Evolutionary conservation across 257 asterid species (phyloP).

Genomic region (Jacaranda mimosifolia): DNA sequence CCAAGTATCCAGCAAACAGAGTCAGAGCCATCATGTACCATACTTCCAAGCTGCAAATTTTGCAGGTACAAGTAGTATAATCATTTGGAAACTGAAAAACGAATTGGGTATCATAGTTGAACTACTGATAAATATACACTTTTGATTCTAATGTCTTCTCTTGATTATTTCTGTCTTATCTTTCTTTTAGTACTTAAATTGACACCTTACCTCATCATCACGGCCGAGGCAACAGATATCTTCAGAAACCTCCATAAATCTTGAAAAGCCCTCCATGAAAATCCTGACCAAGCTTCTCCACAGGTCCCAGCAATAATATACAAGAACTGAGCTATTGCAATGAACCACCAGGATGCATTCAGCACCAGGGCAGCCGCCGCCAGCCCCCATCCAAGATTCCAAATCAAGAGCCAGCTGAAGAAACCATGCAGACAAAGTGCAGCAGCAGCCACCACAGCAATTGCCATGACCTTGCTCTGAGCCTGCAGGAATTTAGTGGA

Average conservation of each 20-base stretch:
- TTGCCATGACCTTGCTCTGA: constrained; percentile 56
- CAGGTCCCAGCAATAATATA: constrained; percentile 48
- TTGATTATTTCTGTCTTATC: not conserved
- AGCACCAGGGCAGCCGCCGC: constrained; percentile 53
- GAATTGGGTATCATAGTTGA: too few species aligned
- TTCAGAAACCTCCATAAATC: constrained; percentile 50
- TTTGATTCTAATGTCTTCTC: not conserved
- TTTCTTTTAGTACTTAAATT: too few species aligned
- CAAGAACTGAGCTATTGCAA: constrained; percentile 51
- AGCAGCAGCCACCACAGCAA: constrained; percentile 50
- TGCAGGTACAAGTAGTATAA: not conserved
- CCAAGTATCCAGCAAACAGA: constrained; percentile 58
- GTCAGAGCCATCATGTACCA: constrained; percentile 54
- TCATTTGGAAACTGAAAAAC: not conserved
- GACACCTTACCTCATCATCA: constrained; percentile 56
- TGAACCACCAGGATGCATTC: constrained; percentile 69
- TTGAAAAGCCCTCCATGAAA: constrained; percentile 48
- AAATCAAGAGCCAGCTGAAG: constrained; percentile 57
- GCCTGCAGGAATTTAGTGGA: constrained; percentile 65
- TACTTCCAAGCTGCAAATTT: constrained; percentile 53
- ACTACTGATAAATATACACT: too few species aligned
- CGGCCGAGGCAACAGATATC: constrained; percentile 59
- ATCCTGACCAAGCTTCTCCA: constrained; percentile 63
- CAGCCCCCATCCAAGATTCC: constrained; percentile 54
- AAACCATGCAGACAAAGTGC: constrained; percentile 46